phyloP scores from a whole-genome alignment of 306 rosid genomes.

The Albizia julibrissin region DNA sequence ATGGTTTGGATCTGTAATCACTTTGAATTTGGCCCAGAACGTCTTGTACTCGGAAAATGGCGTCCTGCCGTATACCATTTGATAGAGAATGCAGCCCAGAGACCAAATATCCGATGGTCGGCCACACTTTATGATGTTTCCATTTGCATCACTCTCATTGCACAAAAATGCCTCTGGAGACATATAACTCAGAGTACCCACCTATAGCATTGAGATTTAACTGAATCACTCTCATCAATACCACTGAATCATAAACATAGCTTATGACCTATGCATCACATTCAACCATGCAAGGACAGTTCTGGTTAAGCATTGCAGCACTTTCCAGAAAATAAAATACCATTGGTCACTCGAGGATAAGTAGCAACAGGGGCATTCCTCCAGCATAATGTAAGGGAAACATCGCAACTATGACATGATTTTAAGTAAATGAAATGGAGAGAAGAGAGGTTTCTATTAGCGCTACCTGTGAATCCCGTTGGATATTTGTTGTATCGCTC shows the following conservation, averaged over 20 bases:
- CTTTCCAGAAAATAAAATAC: background rate
- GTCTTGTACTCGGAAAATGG: slow-evolving; percentile 91
- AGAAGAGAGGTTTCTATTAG: background rate
- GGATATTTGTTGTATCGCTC: slow-evolving; percentile 96
- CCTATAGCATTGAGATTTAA: slow-evolving; percentile 45
- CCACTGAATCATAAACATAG: slow-evolving; percentile 23
- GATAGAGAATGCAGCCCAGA: slow-evolving; percentile 94
- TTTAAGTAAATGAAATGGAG: slow-evolving; percentile 7
- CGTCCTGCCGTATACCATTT: slow-evolving; percentile 95
- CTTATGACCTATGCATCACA: background rate
- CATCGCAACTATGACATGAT: background rate
- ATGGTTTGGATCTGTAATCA: slow-evolving; percentile 85
- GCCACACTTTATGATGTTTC: slow-evolving; percentile 89
- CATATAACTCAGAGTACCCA: slow-evolving; percentile 96
- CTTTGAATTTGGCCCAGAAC: slow-evolving; percentile 94
- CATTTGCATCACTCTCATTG: slow-evolving; percentile 83
- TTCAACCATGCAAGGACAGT: slow-evolving; percentile 9
- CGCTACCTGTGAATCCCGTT: slow-evolving; percentile 90
- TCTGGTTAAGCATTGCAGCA: background rate
- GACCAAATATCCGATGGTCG: slow-evolving; percentile 97
- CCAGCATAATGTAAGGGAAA: background rate
- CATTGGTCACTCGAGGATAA: background rate
- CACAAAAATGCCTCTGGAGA: slow-evolving; percentile 98
- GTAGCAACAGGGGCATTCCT: slow-evolving; percentile 2
- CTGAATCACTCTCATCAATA: slow-evolving; percentile 12